Conservation (phyloP, 148 eudicot species). For the Agrostemma githago region DNA sequence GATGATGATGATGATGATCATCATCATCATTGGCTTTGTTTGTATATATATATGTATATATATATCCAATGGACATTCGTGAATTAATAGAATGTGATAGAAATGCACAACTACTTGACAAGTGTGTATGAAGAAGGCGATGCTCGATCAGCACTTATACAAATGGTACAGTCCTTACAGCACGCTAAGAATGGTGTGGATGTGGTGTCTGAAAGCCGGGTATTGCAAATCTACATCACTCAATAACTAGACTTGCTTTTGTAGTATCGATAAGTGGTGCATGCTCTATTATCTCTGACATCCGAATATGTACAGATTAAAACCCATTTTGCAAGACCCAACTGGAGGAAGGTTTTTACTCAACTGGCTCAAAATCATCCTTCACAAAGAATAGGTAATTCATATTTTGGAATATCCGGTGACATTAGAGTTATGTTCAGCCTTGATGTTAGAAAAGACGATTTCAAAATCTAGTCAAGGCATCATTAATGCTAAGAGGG, state of each 20-base stretch:
- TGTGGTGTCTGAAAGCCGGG: conserved; percentile 90
- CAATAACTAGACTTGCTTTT: neutral
- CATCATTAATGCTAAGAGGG: too few species aligned
- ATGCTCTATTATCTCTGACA: conserved; percentile 1
- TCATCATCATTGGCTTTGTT: neutral
- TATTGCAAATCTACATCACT: conserved; percentile 23
- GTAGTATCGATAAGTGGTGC: neutral
- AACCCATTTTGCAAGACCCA: conserved; percentile 98
- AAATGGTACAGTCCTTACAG: conserved; percentile 88
- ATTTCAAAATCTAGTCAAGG: too few species aligned
- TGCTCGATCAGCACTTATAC: conserved; percentile 93
- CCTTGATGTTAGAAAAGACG: too few species aligned
- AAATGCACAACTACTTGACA: conserved; percentile 94
- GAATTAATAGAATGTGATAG: conserved; percentile 62
- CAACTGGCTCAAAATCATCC: conserved; percentile 43
- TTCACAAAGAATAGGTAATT: conserved; percentile 57
- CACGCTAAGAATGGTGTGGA: conserved; percentile 96
- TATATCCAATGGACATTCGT: neutral
- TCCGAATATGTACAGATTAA: conserved; percentile 47
- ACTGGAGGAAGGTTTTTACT: conserved; percentile 85
- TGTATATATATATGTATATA: neutral
- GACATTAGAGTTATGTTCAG: too few species aligned
- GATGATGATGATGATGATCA: neutral
- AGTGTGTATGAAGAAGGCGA: conserved; percentile 98
- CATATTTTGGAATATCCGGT: too few species aligned